Conservation (phyloP, 2,329 filamentous ascomycete genomes). For the Cladosporium sp. region DNA sequence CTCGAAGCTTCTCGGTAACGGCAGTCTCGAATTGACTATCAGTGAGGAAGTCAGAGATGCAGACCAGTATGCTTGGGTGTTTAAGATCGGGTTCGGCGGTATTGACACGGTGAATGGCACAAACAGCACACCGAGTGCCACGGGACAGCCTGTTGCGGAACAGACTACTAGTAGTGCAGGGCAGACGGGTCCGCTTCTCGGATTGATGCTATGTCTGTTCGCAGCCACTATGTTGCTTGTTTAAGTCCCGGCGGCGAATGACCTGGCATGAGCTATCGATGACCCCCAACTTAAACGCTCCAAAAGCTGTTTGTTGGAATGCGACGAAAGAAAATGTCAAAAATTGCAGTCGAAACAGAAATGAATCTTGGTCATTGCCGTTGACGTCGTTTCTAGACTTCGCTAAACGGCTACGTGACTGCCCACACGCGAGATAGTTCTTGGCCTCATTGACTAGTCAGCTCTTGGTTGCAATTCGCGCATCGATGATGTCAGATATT, state of each 20-base stretch:
- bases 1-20: constrained; percentile 21
- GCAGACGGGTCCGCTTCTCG: background rate
- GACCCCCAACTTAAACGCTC: no score
- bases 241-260: background rate
- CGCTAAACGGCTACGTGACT: no score
- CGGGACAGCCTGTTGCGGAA: constrained; percentile 6
- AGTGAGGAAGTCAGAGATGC: constrained; percentile 28
- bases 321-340: no score
- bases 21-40: constrained; percentile 30
- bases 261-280: no score
- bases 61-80: constrained; percentile 40
- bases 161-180: constrained; percentile 7
- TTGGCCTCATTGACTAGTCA: no score
- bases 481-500: no score
- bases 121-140: background rate
- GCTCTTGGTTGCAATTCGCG: no score
- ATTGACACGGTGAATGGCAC: background rate
- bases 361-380: no score
- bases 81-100: constrained; percentile 33
- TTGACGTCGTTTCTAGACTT: no score
- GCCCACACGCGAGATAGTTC: no score
- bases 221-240: background rate
- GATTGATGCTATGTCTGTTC: background rate
- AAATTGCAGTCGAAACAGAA: no score
- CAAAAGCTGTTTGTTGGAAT: no score